Percentiles rank a stretch among this genome's conserved stretches.
These are phyloP conservation scores for Scleromitrula shiraiana DNA, from an alignment of 2,329 filamentous ascomycete genomes.

Conservation along the genomic window DNA sequence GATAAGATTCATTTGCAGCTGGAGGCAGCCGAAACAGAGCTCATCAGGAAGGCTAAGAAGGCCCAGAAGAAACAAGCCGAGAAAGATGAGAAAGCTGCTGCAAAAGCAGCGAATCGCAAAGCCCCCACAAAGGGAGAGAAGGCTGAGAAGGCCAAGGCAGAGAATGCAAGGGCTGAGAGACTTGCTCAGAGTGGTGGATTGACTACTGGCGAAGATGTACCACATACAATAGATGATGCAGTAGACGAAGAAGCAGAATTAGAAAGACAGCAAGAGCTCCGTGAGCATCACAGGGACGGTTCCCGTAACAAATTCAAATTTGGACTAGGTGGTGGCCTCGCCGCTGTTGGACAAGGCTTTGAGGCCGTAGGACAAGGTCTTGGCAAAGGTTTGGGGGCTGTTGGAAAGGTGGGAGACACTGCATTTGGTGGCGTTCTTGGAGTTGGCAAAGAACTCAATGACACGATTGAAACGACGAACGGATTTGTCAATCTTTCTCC, in stretches of 20 bases:
- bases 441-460: slow-evolving; percentile 42
- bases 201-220: slow-evolving; percentile 45
- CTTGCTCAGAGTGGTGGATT: slow-evolving; percentile 43
- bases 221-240: slow-evolving; percentile 42
- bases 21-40: slow-evolving; percentile 74
- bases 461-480: slow-evolving; percentile 46
- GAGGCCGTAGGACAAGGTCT: slow-evolving; percentile 24
- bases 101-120: slow-evolving; percentile 39
- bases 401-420: slow-evolving; percentile 34
- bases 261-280: slow-evolving; percentile 13
- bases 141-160: slow-evolving; percentile 23
- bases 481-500: slow-evolving; percentile 26
- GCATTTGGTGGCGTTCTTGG: slow-evolving; percentile 39
- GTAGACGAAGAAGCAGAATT: slow-evolving; percentile 33
- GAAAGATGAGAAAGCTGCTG: slow-evolving; percentile 35
- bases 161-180: slow-evolving; percentile 34
- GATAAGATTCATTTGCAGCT: slow-evolving; percentile 63
- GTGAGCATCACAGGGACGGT: slow-evolving; percentile 1
- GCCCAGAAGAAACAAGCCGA: slow-evolving; percentile 58
- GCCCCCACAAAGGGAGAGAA: slow-evolving; percentile 28
- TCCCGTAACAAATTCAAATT: slow-evolving; percentile 21
- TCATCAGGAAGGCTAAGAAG: slow-evolving; percentile 74
- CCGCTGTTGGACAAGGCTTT: slow-evolving; percentile 24
- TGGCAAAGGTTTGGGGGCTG: slow-evolving; percentile 21
- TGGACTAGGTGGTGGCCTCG: slow-evolving; percentile 21